Evolutionary conservation across 2,329 filamentous ascomycete genomes (phyloP).

Genomic region (Diaporthe velutina): DNA sequence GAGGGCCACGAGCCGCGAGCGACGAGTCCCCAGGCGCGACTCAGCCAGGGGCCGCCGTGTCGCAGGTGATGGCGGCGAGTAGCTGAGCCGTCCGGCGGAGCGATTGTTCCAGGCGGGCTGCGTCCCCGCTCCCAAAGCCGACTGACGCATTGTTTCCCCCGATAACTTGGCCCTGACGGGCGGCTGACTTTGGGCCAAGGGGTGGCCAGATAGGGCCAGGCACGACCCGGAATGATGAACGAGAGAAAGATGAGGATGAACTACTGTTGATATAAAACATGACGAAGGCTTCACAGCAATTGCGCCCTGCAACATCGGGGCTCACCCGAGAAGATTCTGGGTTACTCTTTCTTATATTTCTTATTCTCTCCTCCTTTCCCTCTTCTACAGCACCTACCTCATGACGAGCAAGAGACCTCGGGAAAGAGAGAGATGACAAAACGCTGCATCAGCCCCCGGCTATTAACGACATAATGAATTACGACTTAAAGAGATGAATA

Average conservation of each 20-base stretch:
- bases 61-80: not conserved
- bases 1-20: not conserved
- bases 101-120: not conserved
- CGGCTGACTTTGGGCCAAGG: not conserved
- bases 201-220: not conserved
- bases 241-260: slow-evolving; percentile 12
- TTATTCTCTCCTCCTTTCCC: not conserved
- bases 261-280: slow-evolving; percentile 47
- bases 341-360: not conserved
- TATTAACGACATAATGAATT: slow-evolving; percentile 35
- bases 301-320: slow-evolving; percentile 44
- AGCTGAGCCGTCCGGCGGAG: not conserved
- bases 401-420: slow-evolving; percentile 35
- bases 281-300: slow-evolving; percentile 52
- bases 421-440: slow-evolving; percentile 15
- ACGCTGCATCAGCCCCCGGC: slow-evolving; percentile 25
- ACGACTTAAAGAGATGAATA: slow-evolving; percentile 38
- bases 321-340: slow-evolving; percentile 32
- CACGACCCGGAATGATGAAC: slow-evolving; percentile 1
- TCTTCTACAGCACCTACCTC: slow-evolving; percentile 31
- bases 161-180: not conserved
- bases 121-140: not conserved
- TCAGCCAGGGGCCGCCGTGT: not conserved
- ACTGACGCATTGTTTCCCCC: not conserved
- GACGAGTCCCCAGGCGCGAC: slow-evolving; percentile 29